A percentile compares a stretch with the other conserved stretches of the same genome.
These are phyloP conservation scores for Chrysanthemum makinoi DNA, from an alignment of 129 eudicot genomes.

Conservation along the genomic window DNA sequence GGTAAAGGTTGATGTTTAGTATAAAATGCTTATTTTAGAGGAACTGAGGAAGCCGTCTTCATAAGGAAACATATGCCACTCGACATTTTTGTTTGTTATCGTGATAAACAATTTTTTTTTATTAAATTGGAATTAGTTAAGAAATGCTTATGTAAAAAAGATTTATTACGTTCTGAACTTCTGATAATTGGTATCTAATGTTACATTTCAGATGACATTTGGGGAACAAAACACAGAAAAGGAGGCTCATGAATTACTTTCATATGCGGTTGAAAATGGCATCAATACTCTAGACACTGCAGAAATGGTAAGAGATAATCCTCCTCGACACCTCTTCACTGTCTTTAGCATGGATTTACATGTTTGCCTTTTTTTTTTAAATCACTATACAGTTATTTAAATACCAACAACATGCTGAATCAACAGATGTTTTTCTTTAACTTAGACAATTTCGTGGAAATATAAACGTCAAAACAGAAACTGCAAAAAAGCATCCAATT, in stretches of 20 bases:
- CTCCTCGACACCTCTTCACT: not conserved
- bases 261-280: conserved; percentile 75
- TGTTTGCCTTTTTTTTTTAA: not conserved
- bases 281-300: conserved; percentile 87
- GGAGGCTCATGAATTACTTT: conserved; percentile 88
- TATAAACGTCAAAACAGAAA: too few relatives aligned
- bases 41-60: not conserved
- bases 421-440: too few relatives aligned
- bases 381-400: not conserved
- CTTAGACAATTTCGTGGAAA: too few relatives aligned
- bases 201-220: conserved; percentile 74
- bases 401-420: too few relatives aligned
- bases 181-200: conserved; percentile 18
- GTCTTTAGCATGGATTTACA: not conserved
- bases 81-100: not conserved
- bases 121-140: too few relatives aligned
- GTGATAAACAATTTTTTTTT: not conserved
- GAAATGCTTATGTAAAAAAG: too few relatives aligned
- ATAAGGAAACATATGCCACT: not conserved
- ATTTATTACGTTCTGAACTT: too few relatives aligned
- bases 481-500: too few relatives aligned
- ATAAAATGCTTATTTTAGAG: not conserved
- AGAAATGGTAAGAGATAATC: conserved; percentile 58
- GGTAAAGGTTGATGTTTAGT: not conserved
- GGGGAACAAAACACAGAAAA: conserved; percentile 97